Evolutionary conservation across 2,329 filamentous ascomycete species (phyloP).

Genomic region (Neocatenulostroma microsporum): DNA sequence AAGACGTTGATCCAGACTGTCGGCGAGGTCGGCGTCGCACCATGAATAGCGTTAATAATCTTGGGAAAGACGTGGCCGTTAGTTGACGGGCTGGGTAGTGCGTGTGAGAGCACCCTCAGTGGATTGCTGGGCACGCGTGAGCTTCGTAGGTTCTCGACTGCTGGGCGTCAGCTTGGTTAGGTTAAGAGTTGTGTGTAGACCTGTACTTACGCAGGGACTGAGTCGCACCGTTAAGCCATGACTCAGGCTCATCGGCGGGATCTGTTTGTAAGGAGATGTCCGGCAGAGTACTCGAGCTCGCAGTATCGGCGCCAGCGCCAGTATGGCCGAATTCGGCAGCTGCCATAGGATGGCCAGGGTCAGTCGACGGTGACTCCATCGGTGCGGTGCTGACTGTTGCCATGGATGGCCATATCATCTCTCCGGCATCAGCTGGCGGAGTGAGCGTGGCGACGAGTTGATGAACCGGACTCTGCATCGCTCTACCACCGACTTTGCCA

Average conservation of each 20-base stretch:
- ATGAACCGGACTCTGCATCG: constrained; percentile 24
- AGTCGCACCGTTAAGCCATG: constrained; percentile 24
- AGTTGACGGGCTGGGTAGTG: constrained; percentile 48
- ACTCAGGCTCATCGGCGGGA: too few relatives aligned
- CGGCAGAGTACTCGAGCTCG: too few relatives aligned
- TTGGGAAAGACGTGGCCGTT: constrained; percentile 46
- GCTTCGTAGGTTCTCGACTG: constrained; percentile 32
- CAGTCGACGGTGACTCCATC: constrained; percentile 35
- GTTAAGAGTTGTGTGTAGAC: too few relatives aligned
- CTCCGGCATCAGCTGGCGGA: constrained; percentile 38
- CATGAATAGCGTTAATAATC: constrained; percentile 50
- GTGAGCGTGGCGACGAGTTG: constrained; percentile 38
- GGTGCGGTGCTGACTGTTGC: constrained; percentile 30
- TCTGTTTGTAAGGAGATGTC: too few relatives aligned
- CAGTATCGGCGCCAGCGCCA: too few relatives aligned
- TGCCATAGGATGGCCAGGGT: constrained; percentile 24
- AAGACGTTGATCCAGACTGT: constrained; percentile 56
- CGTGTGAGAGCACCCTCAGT: constrained; percentile 53
- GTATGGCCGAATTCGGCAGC: too few relatives aligned
- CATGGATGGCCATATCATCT: constrained; percentile 34
- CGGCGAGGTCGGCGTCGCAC: constrained; percentile 41
- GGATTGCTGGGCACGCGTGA: constrained; percentile 31
- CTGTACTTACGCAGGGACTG: constrained; percentile 25
- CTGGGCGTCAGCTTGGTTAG: constrained; percentile 15
- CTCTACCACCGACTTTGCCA: constrained; percentile 7